These are phyloP conservation scores for Solanum ossicruentum DNA, from an alignment of 257 asterid species.

Conservation along the genomic window DNA sequence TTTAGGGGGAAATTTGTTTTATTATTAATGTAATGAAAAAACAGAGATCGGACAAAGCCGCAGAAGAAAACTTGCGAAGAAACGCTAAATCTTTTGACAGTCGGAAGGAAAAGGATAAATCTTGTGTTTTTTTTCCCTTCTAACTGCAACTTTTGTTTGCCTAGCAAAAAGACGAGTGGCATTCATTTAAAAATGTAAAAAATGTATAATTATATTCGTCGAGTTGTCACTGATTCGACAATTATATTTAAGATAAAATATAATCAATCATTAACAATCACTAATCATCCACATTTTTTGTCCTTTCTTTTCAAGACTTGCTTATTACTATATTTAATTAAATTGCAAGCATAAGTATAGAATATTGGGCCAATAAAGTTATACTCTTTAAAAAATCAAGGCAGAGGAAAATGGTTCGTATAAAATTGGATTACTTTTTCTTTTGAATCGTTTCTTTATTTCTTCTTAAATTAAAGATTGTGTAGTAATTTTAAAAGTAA, in stretches of 20 bases:
- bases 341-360: background rate
- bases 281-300: background rate
- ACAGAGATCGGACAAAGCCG: background rate
- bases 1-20: background rate
- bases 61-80: background rate
- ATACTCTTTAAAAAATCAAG: background rate
- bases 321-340: background rate
- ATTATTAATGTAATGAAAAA: background rate
- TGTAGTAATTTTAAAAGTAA: no score
- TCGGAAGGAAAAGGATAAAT: background rate
- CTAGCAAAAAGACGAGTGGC: background rate
- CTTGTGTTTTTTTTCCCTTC: background rate
- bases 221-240: background rate
- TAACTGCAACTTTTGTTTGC: background rate
- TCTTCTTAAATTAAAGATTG: background rate
- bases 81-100: background rate
- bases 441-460: background rate
- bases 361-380: background rate
- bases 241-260: background rate
- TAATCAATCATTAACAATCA: background rate
- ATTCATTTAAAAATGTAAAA: background rate
- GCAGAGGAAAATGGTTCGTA: background rate
- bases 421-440: background rate
- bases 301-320: background rate
- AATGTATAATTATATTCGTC: background rate